Conservation (phyloP, 139 green algal genomes). For the Coelastrella sp. region DNA sequence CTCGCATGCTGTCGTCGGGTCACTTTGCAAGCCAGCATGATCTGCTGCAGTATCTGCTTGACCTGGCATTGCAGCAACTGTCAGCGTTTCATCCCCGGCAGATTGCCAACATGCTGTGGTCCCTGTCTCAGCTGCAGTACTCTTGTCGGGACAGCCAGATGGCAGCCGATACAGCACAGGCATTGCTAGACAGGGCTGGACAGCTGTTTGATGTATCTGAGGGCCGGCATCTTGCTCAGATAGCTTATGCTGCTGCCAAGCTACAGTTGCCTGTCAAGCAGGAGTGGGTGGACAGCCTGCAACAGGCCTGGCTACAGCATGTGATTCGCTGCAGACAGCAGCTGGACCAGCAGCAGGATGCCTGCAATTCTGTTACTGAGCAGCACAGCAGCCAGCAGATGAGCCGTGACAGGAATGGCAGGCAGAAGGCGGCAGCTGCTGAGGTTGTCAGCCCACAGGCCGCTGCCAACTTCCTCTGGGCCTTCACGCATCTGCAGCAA, state of each 20-base stretch:
- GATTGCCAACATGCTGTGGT: slow-evolving; percentile 46
- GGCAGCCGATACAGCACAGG: background rate
- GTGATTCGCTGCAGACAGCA: background rate
- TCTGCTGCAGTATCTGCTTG: slow-evolving; percentile 1
- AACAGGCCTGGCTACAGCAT: slow-evolving; percentile 16
- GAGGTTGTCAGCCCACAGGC: background rate
- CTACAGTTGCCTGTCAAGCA: slow-evolving; percentile 26
- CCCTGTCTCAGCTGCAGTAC: slow-evolving; percentile 1
- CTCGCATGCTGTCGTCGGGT: background rate
- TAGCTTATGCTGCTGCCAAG: slow-evolving; percentile 47
- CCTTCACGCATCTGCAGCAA: slow-evolving; percentile 10
- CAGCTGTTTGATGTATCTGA: slow-evolving; percentile 24
- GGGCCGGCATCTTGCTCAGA: slow-evolving; percentile 36
- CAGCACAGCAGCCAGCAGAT: slow-evolving; percentile 5
- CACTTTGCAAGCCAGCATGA: background rate
- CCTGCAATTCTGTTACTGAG: background rate
- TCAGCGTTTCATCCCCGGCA: background rate
- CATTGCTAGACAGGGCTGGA: slow-evolving; percentile 12
- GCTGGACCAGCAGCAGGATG: background rate
- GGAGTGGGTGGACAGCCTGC: slow-evolving; percentile 1
- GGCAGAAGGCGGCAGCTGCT: background rate
- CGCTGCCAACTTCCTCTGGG: slow-evolving; percentile 38
- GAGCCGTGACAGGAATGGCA: background rate
- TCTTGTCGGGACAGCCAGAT: background rate
- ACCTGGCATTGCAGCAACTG: background rate